These are phyloP conservation scores for Neoarthrinium moseri DNA, from an alignment of 2,329 filamentous ascomycete genomes.

Conservation along the genomic window DNA sequence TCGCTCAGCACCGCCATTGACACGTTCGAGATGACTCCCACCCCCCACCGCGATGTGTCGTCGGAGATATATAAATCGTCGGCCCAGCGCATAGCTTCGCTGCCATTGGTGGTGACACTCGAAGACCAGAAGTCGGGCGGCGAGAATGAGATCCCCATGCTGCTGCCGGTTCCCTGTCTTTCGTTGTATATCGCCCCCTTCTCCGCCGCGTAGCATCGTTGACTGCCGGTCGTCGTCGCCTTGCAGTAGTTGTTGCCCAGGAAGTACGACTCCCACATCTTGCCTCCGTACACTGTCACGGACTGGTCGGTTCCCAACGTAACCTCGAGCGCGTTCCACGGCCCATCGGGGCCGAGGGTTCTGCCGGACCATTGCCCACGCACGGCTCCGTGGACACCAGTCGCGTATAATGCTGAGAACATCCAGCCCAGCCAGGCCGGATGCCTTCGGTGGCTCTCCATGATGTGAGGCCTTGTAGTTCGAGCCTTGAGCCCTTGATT, in stretches of 20 bases:
- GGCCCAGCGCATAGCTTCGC: neutral
- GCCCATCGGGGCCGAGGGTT: constrained; percentile 25
- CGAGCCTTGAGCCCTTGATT: too few species aligned
- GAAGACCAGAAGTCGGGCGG: neutral
- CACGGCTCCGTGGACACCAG: neutral
- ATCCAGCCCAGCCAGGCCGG: neutral
- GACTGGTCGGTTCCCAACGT: constrained; percentile 12
- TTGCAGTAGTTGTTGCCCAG: neutral
- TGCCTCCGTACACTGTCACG: constrained; percentile 20
- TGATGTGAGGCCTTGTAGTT: too few species aligned
- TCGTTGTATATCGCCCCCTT: constrained; percentile 3
- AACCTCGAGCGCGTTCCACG: constrained; percentile 24
- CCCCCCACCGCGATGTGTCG: neutral
- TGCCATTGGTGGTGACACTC: neutral
- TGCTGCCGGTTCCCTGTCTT: neutral
- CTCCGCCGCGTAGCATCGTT: constrained; percentile 1
- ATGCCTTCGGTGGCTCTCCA: too few species aligned
- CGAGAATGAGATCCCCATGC: neutral
- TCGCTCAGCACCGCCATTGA: constrained; percentile 1
- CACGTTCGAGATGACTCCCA: neutral
- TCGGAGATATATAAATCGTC: neutral
- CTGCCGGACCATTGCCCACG: neutral
- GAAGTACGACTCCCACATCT: constrained; percentile 18
- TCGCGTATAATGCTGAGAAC: neutral
- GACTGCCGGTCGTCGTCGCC: neutral